phyloP scores from a whole-genome alignment of 306 rosid species.

The Lotus japonicus region DNA sequence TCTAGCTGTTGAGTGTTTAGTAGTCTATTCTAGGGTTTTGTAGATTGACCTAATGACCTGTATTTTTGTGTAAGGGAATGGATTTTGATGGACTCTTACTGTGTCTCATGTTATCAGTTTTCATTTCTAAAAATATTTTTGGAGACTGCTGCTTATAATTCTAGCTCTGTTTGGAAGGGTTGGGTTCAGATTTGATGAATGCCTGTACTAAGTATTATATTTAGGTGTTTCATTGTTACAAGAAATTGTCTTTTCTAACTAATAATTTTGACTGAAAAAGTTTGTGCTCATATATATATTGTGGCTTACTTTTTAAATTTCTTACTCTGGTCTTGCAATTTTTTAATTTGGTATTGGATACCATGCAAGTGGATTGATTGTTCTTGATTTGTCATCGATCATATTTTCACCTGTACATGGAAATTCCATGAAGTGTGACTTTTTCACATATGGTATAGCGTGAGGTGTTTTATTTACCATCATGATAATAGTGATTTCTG shows the following conservation, averaged over 20 bases:
- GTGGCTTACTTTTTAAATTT: neutral
- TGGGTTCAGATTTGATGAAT: neutral
- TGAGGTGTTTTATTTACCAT: neutral
- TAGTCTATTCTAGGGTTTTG: constrained; percentile 20
- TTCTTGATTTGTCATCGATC: neutral
- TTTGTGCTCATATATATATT: neutral
- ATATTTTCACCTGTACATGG: constrained; percentile 3
- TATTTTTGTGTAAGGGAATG: neutral
- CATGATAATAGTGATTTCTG: neutral
- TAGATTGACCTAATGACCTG: neutral
- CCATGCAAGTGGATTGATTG: neutral
- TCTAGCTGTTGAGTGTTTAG: neutral
- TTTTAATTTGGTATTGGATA: neutral
- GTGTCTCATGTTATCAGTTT: neutral
- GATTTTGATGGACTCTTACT: constrained; percentile 1
- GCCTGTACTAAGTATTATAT: neutral
- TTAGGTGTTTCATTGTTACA: neutral
- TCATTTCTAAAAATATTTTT: neutral
- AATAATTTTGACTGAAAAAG: neutral
- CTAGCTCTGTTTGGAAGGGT: constrained; percentile 9
- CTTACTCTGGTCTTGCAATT: neutral
- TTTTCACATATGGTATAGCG: neutral
- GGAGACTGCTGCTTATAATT: neutral
- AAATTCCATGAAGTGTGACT: neutral
- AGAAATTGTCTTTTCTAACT: neutral